Conservation (phyloP, 495 filamentous ascomycete species). For the Penicillium nucicola region DNA sequence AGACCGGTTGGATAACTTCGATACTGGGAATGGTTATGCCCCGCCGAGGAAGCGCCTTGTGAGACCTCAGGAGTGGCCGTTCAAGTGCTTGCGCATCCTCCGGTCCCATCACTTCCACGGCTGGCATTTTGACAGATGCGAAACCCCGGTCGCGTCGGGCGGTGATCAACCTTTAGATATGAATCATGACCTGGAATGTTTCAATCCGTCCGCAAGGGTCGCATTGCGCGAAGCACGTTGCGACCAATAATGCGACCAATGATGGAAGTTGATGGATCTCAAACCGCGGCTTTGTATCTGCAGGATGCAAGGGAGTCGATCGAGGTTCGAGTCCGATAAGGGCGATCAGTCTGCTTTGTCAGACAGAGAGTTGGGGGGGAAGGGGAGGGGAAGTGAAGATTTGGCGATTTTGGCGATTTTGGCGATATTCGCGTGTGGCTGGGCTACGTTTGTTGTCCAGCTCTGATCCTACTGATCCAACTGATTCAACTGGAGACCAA, state of each 20-base stretch:
- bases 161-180: neutral
- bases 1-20: conserved; percentile 25
- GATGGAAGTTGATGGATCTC: conserved; percentile 9
- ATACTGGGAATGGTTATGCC: conserved; percentile 23
- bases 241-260: conserved; percentile 3
- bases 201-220: conserved; percentile 9
- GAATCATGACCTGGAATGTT: conserved; percentile 5
- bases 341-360: neutral
- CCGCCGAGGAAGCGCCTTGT: conserved; percentile 44
- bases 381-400: neutral
- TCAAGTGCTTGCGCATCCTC: conserved; percentile 29
- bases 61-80: conserved; percentile 39
- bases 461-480: too few species aligned
- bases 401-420: too few species aligned
- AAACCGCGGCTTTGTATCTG: conserved; percentile 7
- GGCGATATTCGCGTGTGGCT: conserved; percentile 5
- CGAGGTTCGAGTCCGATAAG: conserved; percentile 4
- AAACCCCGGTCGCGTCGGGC: neutral
- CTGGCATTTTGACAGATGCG: conserved; percentile 30
- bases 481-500: too few species aligned
- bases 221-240: conserved; percentile 10
- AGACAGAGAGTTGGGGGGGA: neutral
- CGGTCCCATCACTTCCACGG: conserved; percentile 30
- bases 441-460: neutral
- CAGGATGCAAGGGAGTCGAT: conserved; percentile 20